Percentiles rank a stretch among this genome's conserved stretches.
These are phyloP conservation scores for Cylindrodendrum hubeiense DNA, from an alignment of 2,329 filamentous ascomycete genomes.

Conservation along the genomic window DNA sequence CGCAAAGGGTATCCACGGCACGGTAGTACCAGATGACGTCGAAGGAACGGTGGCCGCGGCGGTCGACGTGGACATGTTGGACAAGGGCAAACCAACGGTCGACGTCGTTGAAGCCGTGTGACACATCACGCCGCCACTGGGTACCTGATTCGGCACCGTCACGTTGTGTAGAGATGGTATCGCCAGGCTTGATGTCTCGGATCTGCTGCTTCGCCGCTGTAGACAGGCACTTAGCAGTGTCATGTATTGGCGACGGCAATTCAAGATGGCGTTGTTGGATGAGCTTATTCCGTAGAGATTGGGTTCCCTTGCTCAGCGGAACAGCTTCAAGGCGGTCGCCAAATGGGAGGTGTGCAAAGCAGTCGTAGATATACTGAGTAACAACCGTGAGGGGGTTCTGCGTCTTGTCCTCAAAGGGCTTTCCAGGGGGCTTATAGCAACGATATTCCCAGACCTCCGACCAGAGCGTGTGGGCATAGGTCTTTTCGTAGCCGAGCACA, in stretches of 20 bases:
- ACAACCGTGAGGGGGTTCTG: slow-evolving; percentile 67
- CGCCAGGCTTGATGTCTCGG: slow-evolving; percentile 55
- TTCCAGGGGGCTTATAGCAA: slow-evolving; percentile 46
- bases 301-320: slow-evolving; percentile 42
- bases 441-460: slow-evolving; percentile 58
- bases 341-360: slow-evolving; percentile 75
- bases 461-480: slow-evolving; percentile 63
- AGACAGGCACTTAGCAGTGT: slow-evolving; percentile 37
- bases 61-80: slow-evolving; percentile 61
- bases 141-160: slow-evolving; percentile 62
- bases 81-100: slow-evolving; percentile 80
- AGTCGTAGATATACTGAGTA: slow-evolving; percentile 75
- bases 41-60: slow-evolving; percentile 58
- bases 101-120: slow-evolving; percentile 56
- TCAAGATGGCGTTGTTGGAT: slow-evolving; percentile 46
- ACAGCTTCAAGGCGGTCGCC: slow-evolving; percentile 61
- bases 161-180: slow-evolving; percentile 62
- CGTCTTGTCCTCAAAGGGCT: slow-evolving; percentile 28
- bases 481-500: slow-evolving; percentile 52
- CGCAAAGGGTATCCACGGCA: slow-evolving; percentile 78
- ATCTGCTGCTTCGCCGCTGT: slow-evolving; percentile 40
- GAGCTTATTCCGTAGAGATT: slow-evolving; percentile 46
- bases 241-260: slow-evolving; percentile 37
- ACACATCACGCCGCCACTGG: slow-evolving; percentile 66
- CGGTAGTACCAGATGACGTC: slow-evolving; percentile 82